Conservation (phyloP, 345 rosid genomes). For the Eucalyptus erythrocorys region DNA sequence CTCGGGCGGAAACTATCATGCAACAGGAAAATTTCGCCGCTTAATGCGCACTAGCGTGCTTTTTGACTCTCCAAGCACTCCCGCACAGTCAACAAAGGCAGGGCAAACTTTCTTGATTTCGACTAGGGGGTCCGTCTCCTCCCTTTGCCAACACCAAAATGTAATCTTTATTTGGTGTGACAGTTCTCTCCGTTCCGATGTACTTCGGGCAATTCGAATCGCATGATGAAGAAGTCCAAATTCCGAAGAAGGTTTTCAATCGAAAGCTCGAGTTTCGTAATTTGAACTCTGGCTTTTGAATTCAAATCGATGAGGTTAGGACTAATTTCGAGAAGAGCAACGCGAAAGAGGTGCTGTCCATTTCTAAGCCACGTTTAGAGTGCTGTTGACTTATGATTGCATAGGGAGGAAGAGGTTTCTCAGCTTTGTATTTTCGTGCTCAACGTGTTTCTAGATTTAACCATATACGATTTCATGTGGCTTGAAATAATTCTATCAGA, state of each 20-base stretch:
- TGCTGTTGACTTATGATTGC: not conserved
- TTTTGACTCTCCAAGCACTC: not conserved
- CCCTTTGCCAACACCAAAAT: not conserved
- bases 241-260: not conserved
- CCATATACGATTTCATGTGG: not conserved
- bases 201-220: not conserved
- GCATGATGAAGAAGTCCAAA: not conserved
- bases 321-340: not conserved
- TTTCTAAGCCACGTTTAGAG: not conserved
- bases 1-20: not conserved
- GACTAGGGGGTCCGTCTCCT: not conserved
- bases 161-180: not conserved
- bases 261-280: not conserved
- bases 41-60: not conserved
- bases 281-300: not conserved
- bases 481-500: not conserved
- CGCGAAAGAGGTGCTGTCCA: not conserved
- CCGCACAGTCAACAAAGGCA: not conserved
- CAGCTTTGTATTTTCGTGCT: not conserved
- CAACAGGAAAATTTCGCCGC: not conserved
- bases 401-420: not conserved
- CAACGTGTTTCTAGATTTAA: not conserved
- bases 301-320: not conserved
- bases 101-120: not conserved
- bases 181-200: not conserved